Percentiles rank a stretch among this genome's conserved stretches.
Evolutionary conservation across 2,329 filamentous ascomycete species (phyloP).

Genomic region (Colletotrichum abscissum): DNA sequence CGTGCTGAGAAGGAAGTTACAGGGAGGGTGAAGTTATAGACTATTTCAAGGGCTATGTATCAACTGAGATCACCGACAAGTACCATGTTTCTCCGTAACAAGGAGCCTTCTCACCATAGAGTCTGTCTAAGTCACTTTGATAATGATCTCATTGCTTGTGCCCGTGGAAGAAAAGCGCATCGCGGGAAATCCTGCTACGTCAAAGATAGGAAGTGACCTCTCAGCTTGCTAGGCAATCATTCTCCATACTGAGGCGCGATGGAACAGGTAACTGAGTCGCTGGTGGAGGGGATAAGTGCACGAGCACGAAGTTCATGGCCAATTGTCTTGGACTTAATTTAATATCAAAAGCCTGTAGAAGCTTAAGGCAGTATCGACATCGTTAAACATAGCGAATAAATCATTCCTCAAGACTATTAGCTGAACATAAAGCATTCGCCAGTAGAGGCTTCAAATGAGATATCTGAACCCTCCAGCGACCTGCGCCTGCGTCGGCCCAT

Average conservation of each 20-base stretch:
- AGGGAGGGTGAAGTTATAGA: conserved; percentile 33
- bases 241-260: too few species aligned
- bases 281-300: too few species aligned
- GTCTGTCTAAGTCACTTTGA: too few species aligned
- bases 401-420: neutral
- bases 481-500: conserved; percentile 43
- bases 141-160: too few species aligned
- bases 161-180: too few species aligned
- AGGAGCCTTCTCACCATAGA: neutral
- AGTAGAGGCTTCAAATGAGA: conserved; percentile 18
- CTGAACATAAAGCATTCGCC: too few species aligned
- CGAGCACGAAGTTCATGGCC: too few species aligned
- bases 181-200: too few species aligned
- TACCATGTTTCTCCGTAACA: neutral
- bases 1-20: conserved; percentile 36
- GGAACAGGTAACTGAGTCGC: accelerated
- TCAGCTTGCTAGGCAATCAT: too few species aligned
- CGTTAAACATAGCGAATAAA: neutral
- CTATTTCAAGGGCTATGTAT: neutral
- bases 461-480: conserved; percentile 43
- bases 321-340: too few species aligned
- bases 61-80: neutral
- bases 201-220: too few species aligned
- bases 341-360: too few species aligned
- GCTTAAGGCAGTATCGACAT: neutral